Conservation (phyloP, 176 grass and related monocot genomes). For the Ampelocalamus luodianensis region DNA sequence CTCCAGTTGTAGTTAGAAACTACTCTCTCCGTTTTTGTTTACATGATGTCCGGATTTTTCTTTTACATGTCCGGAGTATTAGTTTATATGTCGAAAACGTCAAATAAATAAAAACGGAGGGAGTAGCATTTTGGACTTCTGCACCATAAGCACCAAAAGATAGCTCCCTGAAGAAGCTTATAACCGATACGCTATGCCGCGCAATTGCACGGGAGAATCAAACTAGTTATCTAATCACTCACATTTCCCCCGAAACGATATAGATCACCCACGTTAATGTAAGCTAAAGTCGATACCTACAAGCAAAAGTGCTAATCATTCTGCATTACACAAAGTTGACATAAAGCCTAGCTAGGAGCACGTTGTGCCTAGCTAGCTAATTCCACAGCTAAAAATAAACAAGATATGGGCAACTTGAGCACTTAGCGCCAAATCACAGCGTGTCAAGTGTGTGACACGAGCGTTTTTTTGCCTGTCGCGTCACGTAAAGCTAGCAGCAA, state of each 20-base stretch:
- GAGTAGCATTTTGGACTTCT: no score
- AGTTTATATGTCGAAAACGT: no score
- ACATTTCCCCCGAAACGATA: conserved; percentile 33
- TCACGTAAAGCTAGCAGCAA: conserved; percentile 4
- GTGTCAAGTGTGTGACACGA: conserved; percentile 28
- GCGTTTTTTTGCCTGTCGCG: background rate
- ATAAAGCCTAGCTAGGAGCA: conserved; percentile 13
- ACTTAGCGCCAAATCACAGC: conserved; percentile 42
- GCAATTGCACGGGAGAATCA: background rate
- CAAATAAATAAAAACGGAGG: no score
- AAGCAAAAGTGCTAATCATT: conserved; percentile 44
- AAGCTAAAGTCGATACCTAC: conserved; percentile 25
- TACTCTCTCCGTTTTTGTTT: no score
- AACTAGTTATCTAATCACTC: background rate
- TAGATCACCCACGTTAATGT: conserved; percentile 27
- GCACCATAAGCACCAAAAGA: no score
- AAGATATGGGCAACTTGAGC: conserved; percentile 41
- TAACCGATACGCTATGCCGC: background rate
- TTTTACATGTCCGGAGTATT: no score
- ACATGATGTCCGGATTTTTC: no score
- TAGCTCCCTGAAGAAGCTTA: background rate
- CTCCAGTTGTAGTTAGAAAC: no score
- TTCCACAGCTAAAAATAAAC: conserved; percentile 1
- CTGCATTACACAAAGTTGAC: conserved; percentile 54
- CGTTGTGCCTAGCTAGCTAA: conserved; percentile 29